Conservation (phyloP, 2,329 filamentous ascomycete species). For the Teratosphaeria nubilosa region DNA sequence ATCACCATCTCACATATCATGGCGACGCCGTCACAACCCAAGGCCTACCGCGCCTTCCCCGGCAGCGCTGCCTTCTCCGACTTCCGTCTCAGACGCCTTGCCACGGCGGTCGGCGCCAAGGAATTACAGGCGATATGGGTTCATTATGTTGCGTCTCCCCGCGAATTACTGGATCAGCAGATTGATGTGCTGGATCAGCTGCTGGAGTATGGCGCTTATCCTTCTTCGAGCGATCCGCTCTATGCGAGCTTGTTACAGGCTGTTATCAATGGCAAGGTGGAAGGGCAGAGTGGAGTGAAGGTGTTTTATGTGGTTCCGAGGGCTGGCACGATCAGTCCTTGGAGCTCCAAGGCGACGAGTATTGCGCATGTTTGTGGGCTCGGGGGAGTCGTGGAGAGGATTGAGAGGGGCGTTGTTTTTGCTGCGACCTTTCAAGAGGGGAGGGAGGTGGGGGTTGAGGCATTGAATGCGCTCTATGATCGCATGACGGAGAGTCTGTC, state of each 20-base stretch:
- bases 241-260: slow-evolving; percentile 37
- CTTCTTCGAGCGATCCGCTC: slow-evolving; percentile 34
- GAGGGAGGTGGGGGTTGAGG: slow-evolving; percentile 43
- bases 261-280: slow-evolving; percentile 39
- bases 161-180: slow-evolving; percentile 34
- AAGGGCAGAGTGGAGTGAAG: slow-evolving; percentile 34
- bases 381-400: slow-evolving; percentile 58
- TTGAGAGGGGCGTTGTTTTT: slow-evolving; percentile 78
- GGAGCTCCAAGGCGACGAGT: slow-evolving; percentile 92
- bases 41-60: slow-evolving; percentile 29
- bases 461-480: slow-evolving; percentile 70
- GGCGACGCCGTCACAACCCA: not conserved
- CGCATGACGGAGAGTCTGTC: slow-evolving; percentile 88
- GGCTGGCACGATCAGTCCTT: slow-evolving; percentile 77
- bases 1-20: slow-evolving; percentile 10
- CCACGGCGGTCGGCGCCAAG: slow-evolving; percentile 35
- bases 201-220: slow-evolving; percentile 49
- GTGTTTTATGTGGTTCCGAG: slow-evolving; percentile 69
- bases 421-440: slow-evolving; percentile 49
- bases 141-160: slow-evolving; percentile 40
- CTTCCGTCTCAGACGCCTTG: slow-evolving; percentile 38
- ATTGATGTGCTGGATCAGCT: slow-evolving; percentile 47
- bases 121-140: slow-evolving; percentile 42
- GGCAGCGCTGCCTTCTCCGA: slow-evolving; percentile 47
- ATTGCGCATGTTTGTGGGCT: slow-evolving; percentile 89